Evolutionary conservation across 83 land plant species (phyloP).

Genomic region (Picea abies): DNA sequence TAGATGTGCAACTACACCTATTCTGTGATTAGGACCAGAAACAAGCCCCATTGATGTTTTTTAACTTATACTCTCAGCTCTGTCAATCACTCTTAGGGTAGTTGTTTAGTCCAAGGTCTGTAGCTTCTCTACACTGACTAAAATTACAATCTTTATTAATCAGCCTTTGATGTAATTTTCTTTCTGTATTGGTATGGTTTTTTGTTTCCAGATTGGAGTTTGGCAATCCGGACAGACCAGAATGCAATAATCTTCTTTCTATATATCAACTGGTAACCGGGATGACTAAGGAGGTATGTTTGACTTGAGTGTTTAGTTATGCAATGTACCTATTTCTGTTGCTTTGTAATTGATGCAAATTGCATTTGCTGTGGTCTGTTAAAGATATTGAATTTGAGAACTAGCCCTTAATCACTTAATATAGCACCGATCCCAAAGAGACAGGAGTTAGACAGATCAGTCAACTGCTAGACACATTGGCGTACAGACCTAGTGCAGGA

Average conservation of each 20-base stretch:
- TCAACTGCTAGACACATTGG: too few relatives aligned
- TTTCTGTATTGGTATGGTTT: neutral
- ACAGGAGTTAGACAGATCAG: too few relatives aligned
- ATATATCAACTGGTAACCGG: slow-evolving; percentile 84
- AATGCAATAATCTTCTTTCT: slow-evolving; percentile 94
- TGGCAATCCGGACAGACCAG: slow-evolving; percentile 95
- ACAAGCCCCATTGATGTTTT: neutral
- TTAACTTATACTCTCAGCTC: neutral
- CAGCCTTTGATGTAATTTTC: neutral
- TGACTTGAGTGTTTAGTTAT: neutral
- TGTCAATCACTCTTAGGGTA: neutral
- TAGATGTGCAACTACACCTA: too few relatives aligned
- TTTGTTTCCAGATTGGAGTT: slow-evolving; percentile 77
- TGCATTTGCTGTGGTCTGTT: too few relatives aligned
- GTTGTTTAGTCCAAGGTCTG: neutral
- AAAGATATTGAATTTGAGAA: too few relatives aligned
- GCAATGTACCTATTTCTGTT: neutral
- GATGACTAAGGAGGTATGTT: slow-evolving; percentile 85
- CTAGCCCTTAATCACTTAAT: too few relatives aligned
- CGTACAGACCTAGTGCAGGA: too few relatives aligned
- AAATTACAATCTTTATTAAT: neutral
- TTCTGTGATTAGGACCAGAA: too few relatives aligned
- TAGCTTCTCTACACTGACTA: neutral
- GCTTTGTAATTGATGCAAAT: neutral
- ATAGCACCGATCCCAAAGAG: too few relatives aligned